A percentile compares a stretch with the other conserved stretches of the same genome.
Conservation (phyloP, 306 rosid species). For the Luffa acutangula region DNA sequence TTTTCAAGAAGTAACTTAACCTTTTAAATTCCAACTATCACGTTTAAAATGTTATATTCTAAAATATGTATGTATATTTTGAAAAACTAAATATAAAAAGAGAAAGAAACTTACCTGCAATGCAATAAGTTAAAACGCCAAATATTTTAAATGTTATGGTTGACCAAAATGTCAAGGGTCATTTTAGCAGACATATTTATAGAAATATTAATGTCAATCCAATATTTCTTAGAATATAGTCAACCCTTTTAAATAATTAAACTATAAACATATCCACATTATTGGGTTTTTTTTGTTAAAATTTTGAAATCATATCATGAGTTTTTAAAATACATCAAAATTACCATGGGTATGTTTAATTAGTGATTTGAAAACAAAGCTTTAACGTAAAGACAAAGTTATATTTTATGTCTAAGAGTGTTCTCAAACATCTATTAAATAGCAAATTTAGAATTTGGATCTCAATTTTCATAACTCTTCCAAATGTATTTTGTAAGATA, state of each 20-base stretch:
- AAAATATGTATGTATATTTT: too few relatives aligned
- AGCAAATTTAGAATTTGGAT: too few relatives aligned
- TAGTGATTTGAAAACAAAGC: too few relatives aligned
- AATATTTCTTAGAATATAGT: not conserved
- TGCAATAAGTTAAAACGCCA: not conserved
- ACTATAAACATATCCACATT: not conserved
- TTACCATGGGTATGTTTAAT: too few relatives aligned
- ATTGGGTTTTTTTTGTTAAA: not conserved
- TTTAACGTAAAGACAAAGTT: too few relatives aligned
- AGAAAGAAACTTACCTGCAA: not conserved
- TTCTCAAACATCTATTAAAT: too few relatives aligned
- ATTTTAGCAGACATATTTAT: not conserved
- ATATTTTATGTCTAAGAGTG: too few relatives aligned
- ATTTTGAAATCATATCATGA: too few relatives aligned
- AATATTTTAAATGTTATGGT: not conserved
- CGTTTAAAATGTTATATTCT: not conserved
- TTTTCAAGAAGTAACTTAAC: not conserved
- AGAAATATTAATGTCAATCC: not conserved
- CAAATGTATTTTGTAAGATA: too few relatives aligned
- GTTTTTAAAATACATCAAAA: too few relatives aligned
- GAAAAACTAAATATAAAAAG: too few relatives aligned
- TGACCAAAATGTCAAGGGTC: not conserved
- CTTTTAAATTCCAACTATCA: not conserved
- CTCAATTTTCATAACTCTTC: too few relatives aligned
- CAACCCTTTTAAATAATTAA: not conserved